A percentile compares a stretch with the other conserved stretches of the same genome.
Conservation (phyloP, 208 protist genomes). For the Trypanosoma vivax region DNA sequence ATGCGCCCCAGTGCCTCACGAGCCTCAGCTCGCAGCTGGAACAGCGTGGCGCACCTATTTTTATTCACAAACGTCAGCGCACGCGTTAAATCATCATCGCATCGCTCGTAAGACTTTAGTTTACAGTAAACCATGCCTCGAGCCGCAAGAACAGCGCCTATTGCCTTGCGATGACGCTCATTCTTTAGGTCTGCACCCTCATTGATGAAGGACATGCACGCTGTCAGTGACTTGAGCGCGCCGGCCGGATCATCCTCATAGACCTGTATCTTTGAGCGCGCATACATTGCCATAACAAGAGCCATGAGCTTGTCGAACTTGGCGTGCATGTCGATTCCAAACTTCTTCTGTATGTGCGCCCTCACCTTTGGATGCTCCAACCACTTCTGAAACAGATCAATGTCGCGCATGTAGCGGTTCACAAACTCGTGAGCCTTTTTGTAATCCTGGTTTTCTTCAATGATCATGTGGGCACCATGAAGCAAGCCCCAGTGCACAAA, state of each 20-base stretch:
- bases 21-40: constrained; percentile 82
- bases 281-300: constrained; percentile 84
- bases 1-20: constrained; percentile 74
- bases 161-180: constrained; percentile 71
- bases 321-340: constrained; percentile 72
- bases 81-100: constrained; percentile 78
- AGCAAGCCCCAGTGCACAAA: constrained; percentile 87
- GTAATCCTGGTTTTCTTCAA: constrained; percentile 82
- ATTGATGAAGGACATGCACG: constrained; percentile 58
- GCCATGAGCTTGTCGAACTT: constrained; percentile 88
- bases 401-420: constrained; percentile 87
- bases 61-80: constrained; percentile 74
- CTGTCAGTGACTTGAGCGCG: constrained; percentile 82
- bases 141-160: constrained; percentile 72
- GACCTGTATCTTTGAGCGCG: constrained; percentile 81
- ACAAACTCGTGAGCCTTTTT: constrained; percentile 85
- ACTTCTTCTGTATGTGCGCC: constrained; percentile 84
- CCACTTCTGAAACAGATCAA: constrained; percentile 89
- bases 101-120: constrained; percentile 69
- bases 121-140: constrained; percentile 84
- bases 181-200: constrained; percentile 61
- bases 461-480: constrained; percentile 79
- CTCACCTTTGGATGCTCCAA: constrained; percentile 85
- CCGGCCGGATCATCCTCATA: constrained; percentile 82
- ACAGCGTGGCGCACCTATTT: constrained; percentile 67